A percentile compares a stretch with the other conserved stretches of the same genome.
Evolutionary conservation across 305 asterid genomes (phyloP).

Genomic region (Plantago coronopus): DNA sequence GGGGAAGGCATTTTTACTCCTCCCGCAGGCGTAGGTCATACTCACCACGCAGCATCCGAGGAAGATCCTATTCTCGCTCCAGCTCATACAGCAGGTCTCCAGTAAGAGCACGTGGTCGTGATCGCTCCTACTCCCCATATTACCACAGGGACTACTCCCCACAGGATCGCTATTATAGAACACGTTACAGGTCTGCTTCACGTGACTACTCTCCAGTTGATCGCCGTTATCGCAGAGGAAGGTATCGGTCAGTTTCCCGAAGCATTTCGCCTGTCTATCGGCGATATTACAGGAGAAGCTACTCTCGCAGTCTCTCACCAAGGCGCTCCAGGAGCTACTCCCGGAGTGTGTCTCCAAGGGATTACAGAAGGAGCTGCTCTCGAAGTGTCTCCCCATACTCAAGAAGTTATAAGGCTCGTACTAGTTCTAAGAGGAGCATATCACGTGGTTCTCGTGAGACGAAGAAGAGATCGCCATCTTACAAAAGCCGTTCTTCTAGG

Average conservation of each 20-base stretch:
- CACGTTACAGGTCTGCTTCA: conserved; percentile 25
- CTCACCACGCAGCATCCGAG: conserved; percentile 32
- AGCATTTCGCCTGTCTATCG: conserved; percentile 43
- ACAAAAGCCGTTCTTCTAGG: conserved; percentile 40
- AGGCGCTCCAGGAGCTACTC: conserved; percentile 33
- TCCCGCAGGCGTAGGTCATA: conserved; percentile 27
- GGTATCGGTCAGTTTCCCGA: conserved; percentile 31
- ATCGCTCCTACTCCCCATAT: conserved; percentile 38
- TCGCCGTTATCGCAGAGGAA: conserved; percentile 22
- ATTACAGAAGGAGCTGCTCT: conserved; percentile 39
- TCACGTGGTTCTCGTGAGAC: conserved; percentile 17
- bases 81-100: conserved; percentile 57
- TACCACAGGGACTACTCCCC: conserved; percentile 30
- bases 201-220: conserved; percentile 30
- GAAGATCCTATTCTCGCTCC: conserved; percentile 49
- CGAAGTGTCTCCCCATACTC: conserved; percentile 35
- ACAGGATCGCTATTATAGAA: conserved; percentile 26
- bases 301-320: conserved; percentile 28
- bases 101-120: conserved; percentile 31
- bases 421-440: conserved; percentile 32
- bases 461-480: conserved; percentile 19
- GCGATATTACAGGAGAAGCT: conserved; percentile 31
- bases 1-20: conserved; percentile 32
- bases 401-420: conserved; percentile 17
- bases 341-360: conserved; percentile 31